These are phyloP conservation scores for Emiliania huxleyi DNA, from an alignment of 78 protist species.

Conservation along the genomic window DNA sequence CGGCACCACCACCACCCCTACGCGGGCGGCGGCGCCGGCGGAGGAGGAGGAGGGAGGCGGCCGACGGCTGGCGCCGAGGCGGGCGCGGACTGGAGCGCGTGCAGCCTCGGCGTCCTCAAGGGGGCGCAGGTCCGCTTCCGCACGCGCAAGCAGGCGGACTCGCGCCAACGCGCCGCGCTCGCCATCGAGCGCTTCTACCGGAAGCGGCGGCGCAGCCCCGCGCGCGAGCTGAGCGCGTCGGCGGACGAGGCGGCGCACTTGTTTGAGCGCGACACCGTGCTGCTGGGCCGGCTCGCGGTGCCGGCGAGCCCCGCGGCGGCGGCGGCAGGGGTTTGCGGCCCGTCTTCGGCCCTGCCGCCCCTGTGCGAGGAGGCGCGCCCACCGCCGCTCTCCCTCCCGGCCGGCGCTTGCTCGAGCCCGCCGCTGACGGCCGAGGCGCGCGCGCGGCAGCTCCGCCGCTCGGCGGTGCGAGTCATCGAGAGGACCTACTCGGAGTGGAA, in stretches of 20 bases:
- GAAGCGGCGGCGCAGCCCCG: not conserved
- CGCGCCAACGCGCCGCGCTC: not conserved
- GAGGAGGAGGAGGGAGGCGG: too few species aligned
- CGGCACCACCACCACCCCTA: too few species aligned
- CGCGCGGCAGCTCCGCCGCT: not conserved
- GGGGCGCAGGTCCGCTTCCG: not conserved
- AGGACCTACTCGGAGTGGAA: not conserved
- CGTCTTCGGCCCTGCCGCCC: too few species aligned
- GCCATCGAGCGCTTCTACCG: constrained; percentile 2
- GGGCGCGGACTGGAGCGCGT: too few species aligned
- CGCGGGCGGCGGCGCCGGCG: too few species aligned
- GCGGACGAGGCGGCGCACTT: not conserved
- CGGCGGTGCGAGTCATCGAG: not conserved
- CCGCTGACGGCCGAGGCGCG: not conserved
- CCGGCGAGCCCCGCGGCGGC: not conserved
- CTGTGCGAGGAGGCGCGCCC: too few species aligned
- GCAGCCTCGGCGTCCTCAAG: not conserved
- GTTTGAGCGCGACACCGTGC: not conserved
- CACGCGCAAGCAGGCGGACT: not conserved
- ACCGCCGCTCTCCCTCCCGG: too few species aligned
- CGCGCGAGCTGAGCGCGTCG: not conserved
- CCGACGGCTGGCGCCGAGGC: too few species aligned
- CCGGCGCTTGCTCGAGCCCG: too few species aligned
- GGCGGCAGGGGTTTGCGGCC: too few species aligned
- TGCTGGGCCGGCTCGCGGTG: not conserved